Percentiles rank a stretch among this genome's conserved stretches.
phyloP scores from a whole-genome alignment of 371 early-diverging fungal genomes.

The Zychaea mexicana region DNA sequence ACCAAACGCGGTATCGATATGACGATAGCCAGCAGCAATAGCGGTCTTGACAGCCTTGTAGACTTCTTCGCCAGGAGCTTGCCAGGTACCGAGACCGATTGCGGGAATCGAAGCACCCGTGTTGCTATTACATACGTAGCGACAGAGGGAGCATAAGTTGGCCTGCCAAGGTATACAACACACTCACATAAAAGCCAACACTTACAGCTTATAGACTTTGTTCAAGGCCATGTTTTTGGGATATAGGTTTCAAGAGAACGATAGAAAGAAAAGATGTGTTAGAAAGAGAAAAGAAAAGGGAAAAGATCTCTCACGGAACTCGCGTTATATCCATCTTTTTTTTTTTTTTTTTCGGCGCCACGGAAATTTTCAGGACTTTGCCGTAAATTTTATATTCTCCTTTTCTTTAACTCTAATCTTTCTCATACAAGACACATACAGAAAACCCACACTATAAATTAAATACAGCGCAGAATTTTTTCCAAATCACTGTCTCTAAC shows the following conservation, averaged over 20 bases:
- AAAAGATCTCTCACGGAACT: background rate
- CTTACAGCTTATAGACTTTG: slow-evolving; percentile 20
- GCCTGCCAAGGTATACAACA: background rate
- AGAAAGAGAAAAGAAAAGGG: background rate
- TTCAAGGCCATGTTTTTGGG: slow-evolving; percentile 6
- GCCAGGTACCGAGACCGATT: slow-evolving; percentile 56
- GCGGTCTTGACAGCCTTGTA: slow-evolving; percentile 44
- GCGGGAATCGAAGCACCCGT: slow-evolving; percentile 50
- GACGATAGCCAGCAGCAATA: slow-evolving; percentile 47
- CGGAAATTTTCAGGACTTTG: background rate
- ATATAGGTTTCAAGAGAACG: background rate
- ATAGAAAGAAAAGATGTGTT: background rate
- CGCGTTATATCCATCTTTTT: background rate
- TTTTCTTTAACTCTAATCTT: background rate
- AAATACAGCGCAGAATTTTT: too few species aligned
- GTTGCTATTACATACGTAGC: slow-evolving; percentile 21
- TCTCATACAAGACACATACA: too few species aligned
- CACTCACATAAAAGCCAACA: background rate
- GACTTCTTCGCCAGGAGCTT: slow-evolving; percentile 33
- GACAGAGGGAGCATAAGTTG: too few species aligned
- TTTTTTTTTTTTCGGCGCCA: background rate
- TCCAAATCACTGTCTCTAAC: too few species aligned
- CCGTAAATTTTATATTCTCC: background rate
- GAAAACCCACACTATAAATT: background rate
- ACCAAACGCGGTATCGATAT: slow-evolving; percentile 61